Evolutionary conservation across 2,329 filamentous ascomycete genomes (phyloP).

Genomic region (Talaromyces marneffei): DNA sequence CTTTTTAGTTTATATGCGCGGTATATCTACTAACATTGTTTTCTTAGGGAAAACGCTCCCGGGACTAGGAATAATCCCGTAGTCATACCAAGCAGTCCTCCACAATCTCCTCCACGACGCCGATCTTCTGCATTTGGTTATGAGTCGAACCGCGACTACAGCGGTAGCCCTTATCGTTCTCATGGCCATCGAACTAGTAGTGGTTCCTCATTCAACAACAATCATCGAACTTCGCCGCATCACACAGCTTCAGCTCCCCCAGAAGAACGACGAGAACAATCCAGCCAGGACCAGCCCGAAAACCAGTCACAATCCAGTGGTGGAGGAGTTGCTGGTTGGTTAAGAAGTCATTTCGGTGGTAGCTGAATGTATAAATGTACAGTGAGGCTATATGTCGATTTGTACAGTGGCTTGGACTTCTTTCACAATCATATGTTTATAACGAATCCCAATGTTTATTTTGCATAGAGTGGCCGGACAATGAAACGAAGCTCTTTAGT

Average conservation of each 20-base stretch:
- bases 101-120: neutral
- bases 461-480: constrained; percentile 2
- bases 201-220: neutral
- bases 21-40: constrained; percentile 3
- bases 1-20: constrained; percentile 18
- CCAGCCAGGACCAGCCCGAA: neutral
- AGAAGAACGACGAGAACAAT: neutral
- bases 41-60: constrained; percentile 5
- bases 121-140: neutral
- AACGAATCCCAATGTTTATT: neutral
- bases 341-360: constrained; percentile 24
- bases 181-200: constrained; percentile 1
- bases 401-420: constrained; percentile 3
- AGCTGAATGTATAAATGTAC: constrained; percentile 12
- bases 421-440: neutral
- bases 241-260: constrained; percentile 2
- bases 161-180: neutral
- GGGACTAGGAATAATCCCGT: constrained; percentile 14
- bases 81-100: constrained; percentile 13
- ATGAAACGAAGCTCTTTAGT: neutral
- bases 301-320: neutral
- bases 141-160: neutral
- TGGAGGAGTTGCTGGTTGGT: constrained; percentile 19
- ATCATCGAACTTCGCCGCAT: neutral
- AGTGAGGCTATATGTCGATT: neutral